phyloP scores from a whole-genome alignment of 176 grass and related monocot species.

The Triticum dicoccoides region DNA sequence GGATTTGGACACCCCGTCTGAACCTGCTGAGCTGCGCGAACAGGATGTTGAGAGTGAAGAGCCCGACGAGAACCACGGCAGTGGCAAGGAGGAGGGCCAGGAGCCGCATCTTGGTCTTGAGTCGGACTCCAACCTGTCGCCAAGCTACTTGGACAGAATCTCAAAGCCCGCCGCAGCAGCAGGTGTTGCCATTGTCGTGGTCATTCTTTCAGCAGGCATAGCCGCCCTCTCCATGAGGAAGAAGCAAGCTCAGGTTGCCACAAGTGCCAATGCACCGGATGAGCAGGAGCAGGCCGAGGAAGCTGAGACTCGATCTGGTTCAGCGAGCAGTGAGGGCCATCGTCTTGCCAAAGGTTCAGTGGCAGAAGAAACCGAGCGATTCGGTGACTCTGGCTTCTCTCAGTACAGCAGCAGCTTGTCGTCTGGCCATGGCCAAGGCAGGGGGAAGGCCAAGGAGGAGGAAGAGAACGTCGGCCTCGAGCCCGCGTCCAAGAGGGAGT shows the following conservation, averaged over 20 bases:
- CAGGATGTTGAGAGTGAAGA: conserved; percentile 29
- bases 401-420: conserved; percentile 64
- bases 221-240: conserved; percentile 31
- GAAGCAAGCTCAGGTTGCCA: conserved; percentile 22
- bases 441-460: conserved; percentile 31
- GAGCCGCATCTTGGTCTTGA: neutral
- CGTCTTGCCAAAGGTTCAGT: neutral
- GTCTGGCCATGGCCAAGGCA: conserved; percentile 20
- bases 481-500: conserved; percentile 53
- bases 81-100: conserved; percentile 19
- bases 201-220: conserved; percentile 34
- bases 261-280: neutral
- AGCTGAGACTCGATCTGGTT: conserved; percentile 27
- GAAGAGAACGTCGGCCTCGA: conserved; percentile 18
- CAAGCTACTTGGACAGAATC: conserved; percentile 22
- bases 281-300: conserved; percentile 24
- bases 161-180: conserved; percentile 12
- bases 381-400: conserved; percentile 42
- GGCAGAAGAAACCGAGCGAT: conserved; percentile 30
- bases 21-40: conserved; percentile 8
- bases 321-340: conserved; percentile 68
- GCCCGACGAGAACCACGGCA: neutral
- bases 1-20: neutral
- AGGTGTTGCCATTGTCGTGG: conserved; percentile 26
- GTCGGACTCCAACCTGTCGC: neutral